These are phyloP conservation scores for Scorias spongiosa DNA, from an alignment of 2,329 filamentous ascomycete genomes.

Conservation along the genomic window DNA sequence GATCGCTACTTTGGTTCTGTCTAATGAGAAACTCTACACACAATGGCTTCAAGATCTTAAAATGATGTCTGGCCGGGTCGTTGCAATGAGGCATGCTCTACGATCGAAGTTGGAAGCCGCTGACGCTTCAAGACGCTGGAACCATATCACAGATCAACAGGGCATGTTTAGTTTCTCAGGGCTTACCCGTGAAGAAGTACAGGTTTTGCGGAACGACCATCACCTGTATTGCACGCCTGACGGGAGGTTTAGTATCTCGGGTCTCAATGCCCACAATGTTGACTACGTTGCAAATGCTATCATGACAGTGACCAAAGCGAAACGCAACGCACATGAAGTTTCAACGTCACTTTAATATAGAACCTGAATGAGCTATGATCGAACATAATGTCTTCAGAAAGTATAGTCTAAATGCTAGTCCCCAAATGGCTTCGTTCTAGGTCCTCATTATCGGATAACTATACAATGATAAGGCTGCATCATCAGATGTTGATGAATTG, in stretches of 20 bases:
- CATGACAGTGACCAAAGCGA: conserved; percentile 52
- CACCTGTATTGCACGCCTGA: conserved; percentile 56
- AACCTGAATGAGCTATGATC: too few species aligned
- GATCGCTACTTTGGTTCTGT: conserved; percentile 65
- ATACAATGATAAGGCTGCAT: too few species aligned
- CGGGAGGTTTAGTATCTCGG: conserved; percentile 88
- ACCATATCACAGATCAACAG: conserved; percentile 91
- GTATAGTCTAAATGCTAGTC: too few species aligned
- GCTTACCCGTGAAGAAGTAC: conserved; percentile 52
- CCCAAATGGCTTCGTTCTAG: too few species aligned
- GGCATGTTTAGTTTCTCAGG: conserved; percentile 95
- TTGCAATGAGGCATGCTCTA: conserved; percentile 63
- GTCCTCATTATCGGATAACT: too few species aligned
- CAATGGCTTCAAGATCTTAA: conserved; percentile 80
- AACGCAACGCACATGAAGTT: neutral
- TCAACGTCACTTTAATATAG: too few species aligned
- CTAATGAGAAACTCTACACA: conserved; percentile 57
- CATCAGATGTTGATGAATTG: too few species aligned
- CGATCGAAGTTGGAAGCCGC: conserved; percentile 63
- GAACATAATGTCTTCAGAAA: too few species aligned
- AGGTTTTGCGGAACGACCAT: conserved; percentile 47
- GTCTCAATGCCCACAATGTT: conserved; percentile 71
- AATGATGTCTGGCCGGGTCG: conserved; percentile 86
- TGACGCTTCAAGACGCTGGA: conserved; percentile 73
- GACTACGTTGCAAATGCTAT: conserved; percentile 79